phyloP scores from a whole-genome alignment of 179 eudicot species.

The Spergularia azorica region DNA sequence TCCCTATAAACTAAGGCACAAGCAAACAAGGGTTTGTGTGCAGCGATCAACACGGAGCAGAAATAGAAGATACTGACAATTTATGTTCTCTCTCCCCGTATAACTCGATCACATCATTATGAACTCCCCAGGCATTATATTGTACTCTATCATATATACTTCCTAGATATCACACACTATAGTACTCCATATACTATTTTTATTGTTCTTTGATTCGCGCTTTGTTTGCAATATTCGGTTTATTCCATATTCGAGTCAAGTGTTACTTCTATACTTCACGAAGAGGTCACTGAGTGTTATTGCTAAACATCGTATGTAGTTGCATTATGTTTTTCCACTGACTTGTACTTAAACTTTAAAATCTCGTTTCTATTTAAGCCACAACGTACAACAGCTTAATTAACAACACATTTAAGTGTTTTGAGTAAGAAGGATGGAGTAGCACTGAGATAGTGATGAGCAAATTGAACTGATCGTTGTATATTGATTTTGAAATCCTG shows the following conservation, averaged over 20 bases:
- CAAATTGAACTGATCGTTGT: no score
- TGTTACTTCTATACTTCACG: no score
- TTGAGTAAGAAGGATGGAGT: no score
- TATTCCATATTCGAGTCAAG: background rate
- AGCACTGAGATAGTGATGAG: no score
- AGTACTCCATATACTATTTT: background rate
- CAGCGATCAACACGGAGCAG: constrained; percentile 46
- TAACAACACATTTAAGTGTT: no score
- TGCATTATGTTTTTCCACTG: no score
- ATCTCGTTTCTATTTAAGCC: no score
- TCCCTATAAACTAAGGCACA: constrained; percentile 23
- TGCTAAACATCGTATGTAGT: no score
- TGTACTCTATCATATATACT: background rate
- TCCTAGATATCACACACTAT: background rate
- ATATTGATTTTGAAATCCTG: no score
- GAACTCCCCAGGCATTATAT: constrained; percentile 30
- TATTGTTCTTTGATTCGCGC: background rate
- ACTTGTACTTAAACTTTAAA: no score
- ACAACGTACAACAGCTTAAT: no score
- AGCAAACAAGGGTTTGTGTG: constrained; percentile 35
- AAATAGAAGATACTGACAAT: constrained; percentile 42
- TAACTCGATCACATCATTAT: constrained; percentile 33
- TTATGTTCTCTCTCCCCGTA: constrained; percentile 34
- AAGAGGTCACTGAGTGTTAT: no score
- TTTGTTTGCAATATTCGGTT: background rate